phyloP scores from a whole-genome alignment of 2,329 filamentous ascomycete genomes.

The Fusarium camptoceras region DNA sequence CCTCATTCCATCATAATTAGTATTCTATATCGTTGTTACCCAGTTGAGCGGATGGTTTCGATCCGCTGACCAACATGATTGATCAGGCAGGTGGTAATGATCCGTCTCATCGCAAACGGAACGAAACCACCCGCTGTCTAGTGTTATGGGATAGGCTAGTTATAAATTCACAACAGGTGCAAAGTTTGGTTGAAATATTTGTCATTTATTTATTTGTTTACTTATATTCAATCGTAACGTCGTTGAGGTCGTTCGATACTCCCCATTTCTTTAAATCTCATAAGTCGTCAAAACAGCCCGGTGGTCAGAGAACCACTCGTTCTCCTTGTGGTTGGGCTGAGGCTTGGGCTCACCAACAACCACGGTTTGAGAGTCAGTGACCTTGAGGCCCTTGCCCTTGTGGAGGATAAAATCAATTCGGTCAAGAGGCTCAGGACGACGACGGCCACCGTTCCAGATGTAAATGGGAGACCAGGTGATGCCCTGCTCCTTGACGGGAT shows the following conservation, averaged over 20 bases:
- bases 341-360: conserved; percentile 52
- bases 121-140: not conserved
- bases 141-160: fast-evolving
- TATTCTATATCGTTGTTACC: not conserved
- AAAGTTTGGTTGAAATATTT: not conserved
- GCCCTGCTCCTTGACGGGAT: conserved; percentile 50
- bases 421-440: conserved; percentile 56
- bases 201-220: not conserved
- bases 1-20: not conserved
- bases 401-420: conserved; percentile 59
- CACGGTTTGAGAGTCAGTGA: conserved; percentile 47
- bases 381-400: conserved; percentile 50
- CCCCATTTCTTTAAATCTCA: conserved; percentile 24
- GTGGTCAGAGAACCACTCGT: conserved; percentile 59
- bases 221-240: conserved; percentile 18
- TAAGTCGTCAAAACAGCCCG: conserved; percentile 51
- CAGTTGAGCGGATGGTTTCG: not conserved
- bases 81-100: conserved; percentile 4
- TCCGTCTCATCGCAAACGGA: not conserved
- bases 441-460: conserved; percentile 47
- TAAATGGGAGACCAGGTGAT: conserved; percentile 58
- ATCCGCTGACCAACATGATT: not conserved
- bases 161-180: not conserved
- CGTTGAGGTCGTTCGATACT: conserved; percentile 4
- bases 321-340: conserved; percentile 51